Evolutionary conservation across 495 filamentous ascomycete genomes (phyloP).

Genomic region (Pseudomonodictys pantanalensis): DNA sequence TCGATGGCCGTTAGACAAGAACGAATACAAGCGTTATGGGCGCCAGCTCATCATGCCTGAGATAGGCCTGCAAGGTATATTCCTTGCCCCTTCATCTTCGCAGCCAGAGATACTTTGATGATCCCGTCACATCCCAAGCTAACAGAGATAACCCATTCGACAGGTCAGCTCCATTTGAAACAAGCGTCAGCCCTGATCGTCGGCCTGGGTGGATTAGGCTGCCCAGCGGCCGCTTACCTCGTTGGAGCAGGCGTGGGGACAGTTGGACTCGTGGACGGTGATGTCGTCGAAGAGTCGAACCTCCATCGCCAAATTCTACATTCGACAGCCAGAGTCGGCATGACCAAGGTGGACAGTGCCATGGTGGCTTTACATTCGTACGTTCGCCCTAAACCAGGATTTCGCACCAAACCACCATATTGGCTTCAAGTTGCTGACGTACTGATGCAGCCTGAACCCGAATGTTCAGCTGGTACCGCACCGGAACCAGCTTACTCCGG

Average conservation of each 20-base stretch:
- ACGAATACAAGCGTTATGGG: slow-evolving; percentile 83
- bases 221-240: slow-evolving; percentile 85
- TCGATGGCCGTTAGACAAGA: slow-evolving; percentile 60
- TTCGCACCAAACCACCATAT: no score
- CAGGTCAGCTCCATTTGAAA: slow-evolving; percentile 78
- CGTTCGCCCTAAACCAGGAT: slow-evolving; percentile 33
- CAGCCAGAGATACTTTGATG: no score
- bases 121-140: no score
- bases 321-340: slow-evolving; percentile 64
- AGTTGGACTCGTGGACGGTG: slow-evolving; percentile 81
- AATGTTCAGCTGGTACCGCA: slow-evolving; percentile 61
- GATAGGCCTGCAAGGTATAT: slow-evolving; percentile 70
- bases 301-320: slow-evolving; percentile 91
- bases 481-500: slow-evolving; percentile 57
- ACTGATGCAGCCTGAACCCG: slow-evolving; percentile 61
- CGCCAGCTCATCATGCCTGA: slow-evolving; percentile 88
- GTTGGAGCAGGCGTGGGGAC: slow-evolving; percentile 83
- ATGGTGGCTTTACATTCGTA: slow-evolving; percentile 63
- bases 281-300: slow-evolving; percentile 84
- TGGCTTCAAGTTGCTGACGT: not conserved
- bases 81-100: not conserved
- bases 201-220: slow-evolving; percentile 91
- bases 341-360: slow-evolving; percentile 77
- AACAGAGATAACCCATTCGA: slow-evolving; percentile 8
- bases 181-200: slow-evolving; percentile 71